These are phyloP conservation scores for Rosa multiflora DNA, from an alignment of 306 rosid species.

Conservation along the genomic window DNA sequence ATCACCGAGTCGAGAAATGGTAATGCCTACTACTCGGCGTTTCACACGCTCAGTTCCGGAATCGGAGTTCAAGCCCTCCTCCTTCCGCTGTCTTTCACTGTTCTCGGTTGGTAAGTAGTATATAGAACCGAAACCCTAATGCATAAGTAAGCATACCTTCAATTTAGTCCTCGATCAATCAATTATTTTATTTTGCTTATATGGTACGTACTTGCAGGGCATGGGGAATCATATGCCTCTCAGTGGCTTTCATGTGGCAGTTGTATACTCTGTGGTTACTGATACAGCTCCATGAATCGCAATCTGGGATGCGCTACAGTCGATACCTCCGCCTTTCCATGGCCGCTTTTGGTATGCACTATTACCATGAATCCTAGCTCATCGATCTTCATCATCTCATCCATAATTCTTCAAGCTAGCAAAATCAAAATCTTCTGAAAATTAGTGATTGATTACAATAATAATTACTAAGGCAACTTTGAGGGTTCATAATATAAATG, in stretches of 20 bases:
- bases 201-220: conserved; percentile 36
- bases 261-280: conserved; percentile 73
- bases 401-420: background rate
- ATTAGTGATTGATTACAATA: background rate
- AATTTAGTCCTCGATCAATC: background rate
- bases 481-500: background rate
- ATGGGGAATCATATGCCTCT: conserved; percentile 57
- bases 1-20: conserved; percentile 69
- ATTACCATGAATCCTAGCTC: background rate
- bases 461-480: background rate
- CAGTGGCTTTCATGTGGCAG: conserved; percentile 60
- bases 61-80: conserved; percentile 71
- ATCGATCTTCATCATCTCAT: background rate
- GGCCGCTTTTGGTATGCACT: conserved; percentile 59
- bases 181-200: background rate
- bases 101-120: conserved; percentile 56
- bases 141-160: background rate
- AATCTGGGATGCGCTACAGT: conserved; percentile 62
- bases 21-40: conserved; percentile 63
- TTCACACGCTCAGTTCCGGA: conserved; percentile 61
- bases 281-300: conserved; percentile 68
- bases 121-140: background rate
- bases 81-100: conserved; percentile 62
- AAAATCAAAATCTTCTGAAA: background rate
- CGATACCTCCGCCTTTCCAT: conserved; percentile 70